Base-by-base conservation (phyloP, 2,329 filamentous ascomycete genomes). In the Aspergillus texensis region DNA sequence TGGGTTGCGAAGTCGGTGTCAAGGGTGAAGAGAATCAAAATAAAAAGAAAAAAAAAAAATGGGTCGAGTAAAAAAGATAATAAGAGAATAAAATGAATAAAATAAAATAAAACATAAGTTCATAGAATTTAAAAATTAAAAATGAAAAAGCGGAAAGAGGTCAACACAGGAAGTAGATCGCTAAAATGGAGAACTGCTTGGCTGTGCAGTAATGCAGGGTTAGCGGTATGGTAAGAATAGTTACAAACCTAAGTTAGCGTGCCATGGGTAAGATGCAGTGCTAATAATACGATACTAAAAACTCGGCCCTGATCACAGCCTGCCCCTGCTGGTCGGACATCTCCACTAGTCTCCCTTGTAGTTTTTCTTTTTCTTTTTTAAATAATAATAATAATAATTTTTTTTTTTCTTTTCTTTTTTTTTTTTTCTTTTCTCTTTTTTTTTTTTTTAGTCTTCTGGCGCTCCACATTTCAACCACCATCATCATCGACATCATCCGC, bases 321-420 rank as follows among this genome's bases (percentile, higher is more conserved):
- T 67, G 63, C 65, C 67, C 64, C 64, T 67, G 67, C 65, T 65
- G 48, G 64, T 60, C 60, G 59, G 65, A 58, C 65, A 58, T 21
- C 34, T 58, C 60, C 59, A 62, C 60, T 30, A 30, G 43, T 32
- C 41, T 21, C 43, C 53, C 8, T 50, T 46, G 24, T 24, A 24
- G 21, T 24, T 36, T 53, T 48, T 16, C 45, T 24, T 56, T 46
- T 53, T 62, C 39, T 54, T 58, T 46, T n/a, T 26, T 43, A 24
- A 24, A 24, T 12, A 16, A 6, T 43, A 4, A 28, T 28, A 28
- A 28, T 28, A 28, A 28, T 28, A 28, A 6, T 28, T 1, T 58
- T 53, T 11, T 62, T 62, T 36, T 53, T 46, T 16, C 45, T 56
- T 46, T 53, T 62, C 39, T 54, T 58, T 45, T n/a, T 26, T 43